Conservation (phyloP, 2,329 filamentous ascomycete genomes). For the Penicillium olsonii region DNA sequence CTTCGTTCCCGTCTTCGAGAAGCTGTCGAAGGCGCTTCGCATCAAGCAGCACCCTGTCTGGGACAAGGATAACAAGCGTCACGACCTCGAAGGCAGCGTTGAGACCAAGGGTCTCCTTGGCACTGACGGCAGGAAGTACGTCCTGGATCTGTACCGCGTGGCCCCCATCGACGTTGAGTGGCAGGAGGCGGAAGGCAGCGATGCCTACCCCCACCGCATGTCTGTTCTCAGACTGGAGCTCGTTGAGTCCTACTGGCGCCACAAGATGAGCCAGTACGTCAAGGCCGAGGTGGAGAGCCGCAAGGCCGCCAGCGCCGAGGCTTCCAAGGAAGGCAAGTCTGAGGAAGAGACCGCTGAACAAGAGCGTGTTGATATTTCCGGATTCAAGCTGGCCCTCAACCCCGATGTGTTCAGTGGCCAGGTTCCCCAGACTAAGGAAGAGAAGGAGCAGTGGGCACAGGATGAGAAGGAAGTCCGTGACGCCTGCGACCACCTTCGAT, state of each 20-base stretch:
- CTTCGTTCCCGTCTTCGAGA: slow-evolving; percentile 81
- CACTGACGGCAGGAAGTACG: slow-evolving; percentile 94
- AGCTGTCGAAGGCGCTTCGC: slow-evolving; percentile 84
- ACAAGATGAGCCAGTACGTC: slow-evolving; percentile 87
- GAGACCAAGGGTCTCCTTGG: slow-evolving; percentile 98
- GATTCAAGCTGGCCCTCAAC: slow-evolving; percentile 87
- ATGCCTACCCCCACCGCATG: slow-evolving; percentile 90
- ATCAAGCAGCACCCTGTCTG: slow-evolving; percentile 96
- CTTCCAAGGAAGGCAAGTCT: slow-evolving; percentile 38
- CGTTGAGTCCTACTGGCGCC: slow-evolving; percentile 79
- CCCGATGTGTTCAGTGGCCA: slow-evolving; percentile 96
- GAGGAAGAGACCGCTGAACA: slow-evolving; percentile 50
- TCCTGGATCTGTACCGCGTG: slow-evolving; percentile 93
- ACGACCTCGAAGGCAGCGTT: slow-evolving; percentile 91
- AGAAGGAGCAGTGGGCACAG: slow-evolving; percentile 77
- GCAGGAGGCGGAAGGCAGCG: slow-evolving; percentile 71
- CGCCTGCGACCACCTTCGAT: slow-evolving; percentile 75
- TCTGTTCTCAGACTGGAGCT: slow-evolving; percentile 88
- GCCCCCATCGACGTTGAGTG: slow-evolving; percentile 88
- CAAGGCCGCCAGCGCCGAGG: slow-evolving; percentile 46
- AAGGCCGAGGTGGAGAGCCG: slow-evolving; percentile 72
- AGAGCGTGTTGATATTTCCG: slow-evolving; percentile 79
- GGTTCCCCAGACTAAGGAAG: slow-evolving; percentile 81
- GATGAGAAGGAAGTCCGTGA: slow-evolving; percentile 88
- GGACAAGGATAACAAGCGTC: slow-evolving; percentile 91